Conservation (phyloP, 441 rosid genomes). For the Euphorbia corollata region DNA sequence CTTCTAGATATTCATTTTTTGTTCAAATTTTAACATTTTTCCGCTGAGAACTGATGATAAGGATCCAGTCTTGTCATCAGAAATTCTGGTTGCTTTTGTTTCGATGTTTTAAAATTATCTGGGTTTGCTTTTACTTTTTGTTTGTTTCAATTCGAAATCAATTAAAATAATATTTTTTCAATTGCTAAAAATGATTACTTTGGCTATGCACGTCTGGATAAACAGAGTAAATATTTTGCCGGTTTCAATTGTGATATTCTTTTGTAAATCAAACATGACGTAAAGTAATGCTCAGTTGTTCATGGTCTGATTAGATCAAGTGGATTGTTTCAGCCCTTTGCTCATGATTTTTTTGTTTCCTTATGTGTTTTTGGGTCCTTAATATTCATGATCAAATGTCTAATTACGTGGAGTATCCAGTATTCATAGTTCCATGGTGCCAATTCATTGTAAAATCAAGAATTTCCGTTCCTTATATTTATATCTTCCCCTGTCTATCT, state of each 20-base stretch:
- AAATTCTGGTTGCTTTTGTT: background rate
- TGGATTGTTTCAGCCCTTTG: constrained; percentile 20
- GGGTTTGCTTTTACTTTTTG: background rate
- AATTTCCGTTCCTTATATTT: background rate
- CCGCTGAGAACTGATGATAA: background rate
- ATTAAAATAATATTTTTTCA: background rate
- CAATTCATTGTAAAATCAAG: constrained; percentile 8
- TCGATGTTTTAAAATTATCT: no score
- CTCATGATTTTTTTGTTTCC: background rate
- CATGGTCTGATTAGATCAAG: constrained; percentile 22
- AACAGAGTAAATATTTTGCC: constrained; percentile 1
- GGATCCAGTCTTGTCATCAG: background rate
- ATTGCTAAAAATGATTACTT: background rate
- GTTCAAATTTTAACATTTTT: constrained; percentile 6
- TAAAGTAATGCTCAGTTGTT: background rate
- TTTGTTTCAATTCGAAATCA: background rate
- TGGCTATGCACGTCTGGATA: background rate
- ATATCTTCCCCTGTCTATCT: background rate
- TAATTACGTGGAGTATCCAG: constrained; percentile 5
- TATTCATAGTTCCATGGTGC: background rate
- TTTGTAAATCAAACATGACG: background rate
- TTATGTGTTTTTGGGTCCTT: constrained; percentile 9
- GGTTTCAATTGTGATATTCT: background rate
- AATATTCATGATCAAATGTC: constrained; percentile 13
- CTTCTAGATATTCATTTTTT: background rate